Evolutionary conservation across 495 filamentous ascomycete species (phyloP).

Genomic region (Staphylotrichum longicolle): DNA sequence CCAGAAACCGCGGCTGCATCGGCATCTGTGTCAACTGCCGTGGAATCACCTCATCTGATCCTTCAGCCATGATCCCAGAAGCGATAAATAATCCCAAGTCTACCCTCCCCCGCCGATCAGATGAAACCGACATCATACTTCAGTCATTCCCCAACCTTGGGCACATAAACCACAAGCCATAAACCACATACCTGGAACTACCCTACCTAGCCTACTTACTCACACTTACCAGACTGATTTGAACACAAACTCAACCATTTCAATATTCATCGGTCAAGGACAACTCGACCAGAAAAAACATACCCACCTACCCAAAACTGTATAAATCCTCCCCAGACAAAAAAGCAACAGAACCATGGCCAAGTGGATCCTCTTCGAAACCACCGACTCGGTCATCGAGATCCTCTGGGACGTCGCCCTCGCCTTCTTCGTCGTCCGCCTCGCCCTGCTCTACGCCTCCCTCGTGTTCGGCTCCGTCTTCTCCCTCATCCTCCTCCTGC

Average conservation of each 20-base stretch:
- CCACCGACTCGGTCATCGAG: constrained; percentile 33
- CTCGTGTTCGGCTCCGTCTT: constrained; percentile 21
- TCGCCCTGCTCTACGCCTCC: constrained; percentile 29
- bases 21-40: too few relatives aligned
- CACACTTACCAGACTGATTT: too few relatives aligned
- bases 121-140: constrained; percentile 15
- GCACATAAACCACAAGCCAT: background rate
- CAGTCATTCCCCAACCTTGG: background rate
- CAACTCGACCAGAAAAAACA: constrained; percentile 1
- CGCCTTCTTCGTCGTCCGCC: constrained; percentile 32
- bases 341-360: constrained; percentile 11
- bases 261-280: background rate
- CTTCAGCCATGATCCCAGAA: too few relatives aligned
- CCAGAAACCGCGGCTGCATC: too few relatives aligned
- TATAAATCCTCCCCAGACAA: background rate
- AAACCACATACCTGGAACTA: background rate
- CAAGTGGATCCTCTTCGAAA: constrained; percentile 27
- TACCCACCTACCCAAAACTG: background rate
- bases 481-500: constrained; percentile 11
- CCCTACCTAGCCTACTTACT: too few relatives aligned
- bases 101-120: background rate
- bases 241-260: background rate
- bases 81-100: too few relatives aligned
- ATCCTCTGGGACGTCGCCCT: constrained; percentile 40
- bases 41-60: too few relatives aligned